Base-by-base conservation (phyloP, 805 yeast species). In the Zygoascus ofunaensis region DNA sequence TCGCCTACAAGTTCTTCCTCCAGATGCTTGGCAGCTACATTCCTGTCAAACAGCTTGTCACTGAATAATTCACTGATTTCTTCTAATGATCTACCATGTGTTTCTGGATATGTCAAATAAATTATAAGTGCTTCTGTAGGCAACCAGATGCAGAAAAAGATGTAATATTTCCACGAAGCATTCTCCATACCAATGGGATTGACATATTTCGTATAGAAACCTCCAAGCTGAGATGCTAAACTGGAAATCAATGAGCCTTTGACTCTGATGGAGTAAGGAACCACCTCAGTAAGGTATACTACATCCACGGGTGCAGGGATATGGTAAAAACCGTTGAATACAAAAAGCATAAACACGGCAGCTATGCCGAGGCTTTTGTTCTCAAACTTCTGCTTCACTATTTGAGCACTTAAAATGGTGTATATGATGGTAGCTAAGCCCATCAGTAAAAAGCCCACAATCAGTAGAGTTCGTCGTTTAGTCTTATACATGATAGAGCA, bases 21-120 rank as follows among this genome's bases (percentile, higher is more conserved):
- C 10, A 26, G 7, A 7, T 26, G 7, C 12, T 26, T 12, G 12
- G 30, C 30, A 26, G 30, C 30, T 8, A 12, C 30, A 26, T 8
- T 12, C 12, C 30, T 26, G 7, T 7, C 30, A 26, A 26, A 8
- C 7, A 8, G 30, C 12, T 26, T 12, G 7, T n/a, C 36, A 39
- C 28, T 36, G 40, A 51, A 71, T 68, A 79, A 68, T 55, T 73
- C 78, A 59, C 82, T 86, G 50, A 83, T 83, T 66, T 83, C 86
- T 66, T 84, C 92, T 62, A 84, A 73, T 34, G 84, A 72, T 58
- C 82, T 71, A 47, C 90, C 90, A 66, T 74, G 76, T 46, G 94
- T 84, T 65, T 82, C 87, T 54, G 78, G 76, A 50, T 84, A 76
- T 52, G 73, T 70, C 70, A 82, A 78, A 70, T 74, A 77, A 42